Conservation (phyloP, 1,284 basidiomycete genomes). For the Trichosporon sp. region DNA sequence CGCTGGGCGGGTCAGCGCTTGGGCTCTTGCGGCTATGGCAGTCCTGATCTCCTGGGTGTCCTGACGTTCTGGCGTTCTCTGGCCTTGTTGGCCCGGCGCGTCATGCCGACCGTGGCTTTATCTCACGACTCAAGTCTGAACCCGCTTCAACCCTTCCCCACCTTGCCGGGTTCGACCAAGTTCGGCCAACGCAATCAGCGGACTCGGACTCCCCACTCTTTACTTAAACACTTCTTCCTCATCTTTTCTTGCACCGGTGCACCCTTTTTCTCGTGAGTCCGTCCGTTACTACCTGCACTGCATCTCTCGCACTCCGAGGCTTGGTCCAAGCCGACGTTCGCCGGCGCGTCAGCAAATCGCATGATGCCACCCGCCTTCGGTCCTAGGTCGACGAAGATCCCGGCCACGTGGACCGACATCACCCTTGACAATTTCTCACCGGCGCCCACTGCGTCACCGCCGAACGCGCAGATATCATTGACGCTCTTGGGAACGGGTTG, state of each 20-base stretch:
- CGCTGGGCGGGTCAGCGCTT: background rate
- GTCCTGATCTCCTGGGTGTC: background rate
- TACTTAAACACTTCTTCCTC: background rate
- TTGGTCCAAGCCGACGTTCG: background rate
- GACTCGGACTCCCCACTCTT: background rate
- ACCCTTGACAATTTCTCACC: conserved; percentile 6
- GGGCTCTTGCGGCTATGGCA: background rate
- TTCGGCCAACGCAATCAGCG: background rate
- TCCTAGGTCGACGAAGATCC: background rate
- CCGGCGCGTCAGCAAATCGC: conserved; percentile 6
- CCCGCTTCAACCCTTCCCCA: conserved; percentile 12
- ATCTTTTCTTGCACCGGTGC: background rate
- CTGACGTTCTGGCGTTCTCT: conserved; percentile 3
- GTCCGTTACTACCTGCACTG: background rate
- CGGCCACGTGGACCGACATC: conserved; percentile 12
- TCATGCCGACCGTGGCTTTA: conserved; percentile 1
- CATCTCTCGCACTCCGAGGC: conserved; percentile 3
- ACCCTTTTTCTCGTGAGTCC: background rate
- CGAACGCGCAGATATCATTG: background rate
- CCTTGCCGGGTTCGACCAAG: conserved; percentile 2
- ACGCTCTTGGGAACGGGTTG: conserved; percentile 4
- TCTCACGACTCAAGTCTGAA: background rate
- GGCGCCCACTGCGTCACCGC: conserved; percentile 18
- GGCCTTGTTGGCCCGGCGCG: background rate
- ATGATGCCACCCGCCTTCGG: no score